These are phyloP conservation scores for Pythium aquatile DNA, from an alignment of 352 stramenopile genomes.

Conservation along the genomic window DNA sequence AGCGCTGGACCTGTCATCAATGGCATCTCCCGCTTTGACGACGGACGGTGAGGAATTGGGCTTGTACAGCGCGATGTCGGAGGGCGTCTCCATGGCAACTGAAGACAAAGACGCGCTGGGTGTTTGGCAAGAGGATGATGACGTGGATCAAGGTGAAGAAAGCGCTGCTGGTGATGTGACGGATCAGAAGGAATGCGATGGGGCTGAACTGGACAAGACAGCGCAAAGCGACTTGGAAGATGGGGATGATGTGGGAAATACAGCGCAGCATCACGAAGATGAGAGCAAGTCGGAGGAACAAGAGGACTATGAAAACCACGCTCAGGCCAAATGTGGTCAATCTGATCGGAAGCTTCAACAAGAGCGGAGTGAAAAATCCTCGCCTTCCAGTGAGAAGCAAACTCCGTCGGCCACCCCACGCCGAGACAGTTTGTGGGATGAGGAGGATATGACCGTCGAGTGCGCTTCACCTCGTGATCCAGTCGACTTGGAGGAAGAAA, in stretches of 20 bases:
- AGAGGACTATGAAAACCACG: not conserved
- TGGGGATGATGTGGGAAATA: not conserved
- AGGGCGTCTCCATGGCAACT: slow-evolving; percentile 1
- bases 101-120: slow-evolving; percentile 6
- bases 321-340: not conserved
- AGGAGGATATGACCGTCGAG: slow-evolving; percentile 24
- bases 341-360: not conserved
- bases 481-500: slow-evolving; percentile 5
- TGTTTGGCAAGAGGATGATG: not conserved
- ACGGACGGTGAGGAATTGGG: not conserved
- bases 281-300: not conserved
- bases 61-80: not conserved
- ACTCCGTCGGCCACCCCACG: not conserved
- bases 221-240: not conserved
- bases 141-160: not conserved
- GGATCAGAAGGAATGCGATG: not conserved
- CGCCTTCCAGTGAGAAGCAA: not conserved
- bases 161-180: not conserved
- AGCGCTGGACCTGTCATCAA: slow-evolving; percentile 12
- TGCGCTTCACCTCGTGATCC: slow-evolving; percentile 22
- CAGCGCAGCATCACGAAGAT: not conserved
- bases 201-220: not conserved
- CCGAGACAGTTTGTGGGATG: not conserved
- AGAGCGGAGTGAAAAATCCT: not conserved
- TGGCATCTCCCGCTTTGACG: slow-evolving; percentile 16